phyloP scores from a whole-genome alignment of 345 rosid species.

The Populus alba region DNA sequence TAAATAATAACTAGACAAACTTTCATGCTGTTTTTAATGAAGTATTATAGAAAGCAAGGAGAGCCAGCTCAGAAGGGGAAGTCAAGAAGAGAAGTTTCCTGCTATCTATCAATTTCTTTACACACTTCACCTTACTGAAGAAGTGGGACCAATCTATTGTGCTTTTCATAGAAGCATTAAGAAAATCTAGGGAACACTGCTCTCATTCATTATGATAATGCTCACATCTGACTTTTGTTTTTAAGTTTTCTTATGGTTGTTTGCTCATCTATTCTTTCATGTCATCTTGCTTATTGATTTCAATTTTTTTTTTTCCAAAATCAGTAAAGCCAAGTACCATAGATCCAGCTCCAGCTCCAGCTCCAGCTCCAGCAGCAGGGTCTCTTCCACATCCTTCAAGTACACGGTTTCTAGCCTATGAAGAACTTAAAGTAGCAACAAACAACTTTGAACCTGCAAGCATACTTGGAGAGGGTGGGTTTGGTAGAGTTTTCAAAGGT shows the following conservation, averaged over 20 bases:
- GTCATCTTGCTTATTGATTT: background rate
- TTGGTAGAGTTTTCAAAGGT: slow-evolving; percentile 96
- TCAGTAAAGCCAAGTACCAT: slow-evolving; percentile 61
- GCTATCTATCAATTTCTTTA: background rate
- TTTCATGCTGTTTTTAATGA: background rate
- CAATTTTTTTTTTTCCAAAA: background rate
- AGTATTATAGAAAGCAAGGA: background rate
- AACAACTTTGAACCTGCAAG: slow-evolving; percentile 81
- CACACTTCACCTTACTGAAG: background rate
- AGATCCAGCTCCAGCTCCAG: slow-evolving; percentile 45
- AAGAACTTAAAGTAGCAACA: slow-evolving; percentile 94
- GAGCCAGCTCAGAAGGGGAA: background rate
- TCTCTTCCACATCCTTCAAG: slow-evolving; percentile 85
- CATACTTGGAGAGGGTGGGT: slow-evolving; percentile 97
- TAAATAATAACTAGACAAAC: background rate
- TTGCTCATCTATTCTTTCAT: slow-evolving; percentile 1
- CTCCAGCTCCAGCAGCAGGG: slow-evolving; percentile 38
- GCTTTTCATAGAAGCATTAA: background rate
- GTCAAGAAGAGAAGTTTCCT: background rate
- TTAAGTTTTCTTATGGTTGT: background rate
- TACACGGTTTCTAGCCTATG: slow-evolving; percentile 82
- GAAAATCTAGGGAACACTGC: background rate
- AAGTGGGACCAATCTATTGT: background rate
- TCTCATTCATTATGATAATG: background rate
- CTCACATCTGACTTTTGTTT: background rate